Base-by-base conservation (phyloP, 2,329 filamentous ascomycete species). In the Exophiala phaeomuriformis region DNA sequence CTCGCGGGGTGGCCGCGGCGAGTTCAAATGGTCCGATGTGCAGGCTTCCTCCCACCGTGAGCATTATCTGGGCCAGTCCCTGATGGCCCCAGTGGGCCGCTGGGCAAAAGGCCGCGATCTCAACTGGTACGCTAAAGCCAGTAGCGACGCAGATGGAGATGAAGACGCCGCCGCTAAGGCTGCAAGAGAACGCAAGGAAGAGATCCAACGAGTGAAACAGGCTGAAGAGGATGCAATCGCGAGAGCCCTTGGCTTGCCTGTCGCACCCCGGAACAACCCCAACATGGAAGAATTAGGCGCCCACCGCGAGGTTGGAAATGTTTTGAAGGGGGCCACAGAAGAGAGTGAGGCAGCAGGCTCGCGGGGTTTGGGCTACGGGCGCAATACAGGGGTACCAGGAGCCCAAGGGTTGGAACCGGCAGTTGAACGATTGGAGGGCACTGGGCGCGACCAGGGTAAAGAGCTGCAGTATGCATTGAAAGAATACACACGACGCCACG, bases 11-110 rank as follows among this genome's bases (percentile, higher is more conserved):
- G 93, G 93, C 56, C 79, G 78, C 67, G 86, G 86, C 71, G 90
- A 96, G 70, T 98, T 98, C 75, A 90, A 85, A 72, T 97, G 93
- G 93, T 87, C 91, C 61, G 90, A 96, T 63, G 91, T 98, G 66
- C 85, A 91, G 68, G 83, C 77, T 61, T 94, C 90, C 47, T 75
- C 80, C 27, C 90, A 95, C 66, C 90, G 93, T 69, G 90, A 98
- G 71, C 95, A 85, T 68, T 86, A 85, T 69, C 85, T 96, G 5
- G 90, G 90, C 49, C 90, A 96, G 73, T 93, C 87, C 55, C 73
- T 96, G 54, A 95, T 91, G 77, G 90, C 90, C 0, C 88, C 90
- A 0, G 90, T 95, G 2, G 90, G 90, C 5, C 85, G 90, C 61
- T 96, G 90, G 90, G 88, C 93, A 65, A 84, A 91, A 66, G 84